Base-by-base conservation (phyloP, 768 basidiomycete genomes). In the Cystofilobasidium capitatum region DNA sequence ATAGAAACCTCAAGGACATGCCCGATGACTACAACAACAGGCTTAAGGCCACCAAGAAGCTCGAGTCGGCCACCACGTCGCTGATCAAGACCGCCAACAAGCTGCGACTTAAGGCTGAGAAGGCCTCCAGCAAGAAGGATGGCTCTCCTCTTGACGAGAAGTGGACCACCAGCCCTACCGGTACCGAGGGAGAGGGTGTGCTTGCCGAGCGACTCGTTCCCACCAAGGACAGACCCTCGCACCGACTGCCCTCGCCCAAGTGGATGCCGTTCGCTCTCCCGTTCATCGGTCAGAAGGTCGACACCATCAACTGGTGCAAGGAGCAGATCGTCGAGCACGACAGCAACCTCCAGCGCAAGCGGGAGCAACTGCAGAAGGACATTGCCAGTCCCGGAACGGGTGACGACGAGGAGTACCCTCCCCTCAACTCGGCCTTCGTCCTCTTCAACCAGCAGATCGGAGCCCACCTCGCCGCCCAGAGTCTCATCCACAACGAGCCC, bases 291-390 rank as follows among this genome's bases (percentile, higher is more conserved):
- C 76, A 89, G 76, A 88, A 94, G 76, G 92, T 97, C 20, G 96
- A 98, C 78, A 84, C 88, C 3, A 91, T 98, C 74, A 86, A 91
- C 2, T 96, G 92, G 91, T 84, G 86, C 24, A 81, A 88, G 36
- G 79, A 82, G 24, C 88, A 92, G 77, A 89, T 96, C 65, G 76
- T 79, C 0, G 74, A 77, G 36, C 76, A 82, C 29, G 83, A 82
- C 42, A 70, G 64, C 2, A 74, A 73, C 24, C 81, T 88, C 59
- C 76, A 81, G 10, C 69, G 71, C 37, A 58, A 69, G n/a, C 70
- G 76, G 35, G 66, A 71, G 45, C 75, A 74, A 49, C 69, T 77
- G 0, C 40, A 58, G 7, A 64, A 70, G 24, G 77, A 78, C 62
- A 72, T 77, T 33, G 45, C 59, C 14, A 70, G 64, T 40, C 70